These are phyloP conservation scores for Hagleromyces aurorensis DNA, from an alignment of 805 yeast genomes.

Conservation along the genomic window DNA sequence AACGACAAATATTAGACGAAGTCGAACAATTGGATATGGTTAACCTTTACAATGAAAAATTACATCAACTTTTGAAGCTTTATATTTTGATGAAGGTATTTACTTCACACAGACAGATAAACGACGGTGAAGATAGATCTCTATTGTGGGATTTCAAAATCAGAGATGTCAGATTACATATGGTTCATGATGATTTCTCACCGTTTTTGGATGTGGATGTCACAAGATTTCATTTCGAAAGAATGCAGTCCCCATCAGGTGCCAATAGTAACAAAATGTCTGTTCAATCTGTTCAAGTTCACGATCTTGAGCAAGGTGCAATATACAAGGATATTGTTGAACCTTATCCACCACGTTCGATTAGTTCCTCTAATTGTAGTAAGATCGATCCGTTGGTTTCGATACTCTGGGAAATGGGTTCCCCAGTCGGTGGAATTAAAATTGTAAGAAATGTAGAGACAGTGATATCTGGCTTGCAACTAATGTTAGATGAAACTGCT, in stretches of 20 bases:
- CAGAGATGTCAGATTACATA: slow-evolving; percentile 63
- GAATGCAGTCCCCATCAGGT: slow-evolving; percentile 58
- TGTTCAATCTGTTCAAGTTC: slow-evolving; percentile 57
- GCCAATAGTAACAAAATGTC: slow-evolving; percentile 55
- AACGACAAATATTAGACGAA: slow-evolving; percentile 43
- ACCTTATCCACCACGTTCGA: slow-evolving; percentile 33
- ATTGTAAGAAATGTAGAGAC: slow-evolving; percentile 60
- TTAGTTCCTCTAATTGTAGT: slow-evolving; percentile 6
- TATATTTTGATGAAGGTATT: slow-evolving; percentile 40
- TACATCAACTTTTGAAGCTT: slow-evolving; percentile 35
- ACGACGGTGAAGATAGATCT: slow-evolving; percentile 29
- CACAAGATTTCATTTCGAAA: slow-evolving; percentile 49
- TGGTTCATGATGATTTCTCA: slow-evolving; percentile 48
- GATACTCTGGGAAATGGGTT: slow-evolving; percentile 68
- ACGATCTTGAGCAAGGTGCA: slow-evolving; percentile 51
- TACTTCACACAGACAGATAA: slow-evolving; percentile 28
- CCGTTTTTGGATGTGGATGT: slow-evolving; percentile 69
- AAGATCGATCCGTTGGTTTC: slow-evolving; percentile 32
- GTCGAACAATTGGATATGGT: slow-evolving; percentile 39
- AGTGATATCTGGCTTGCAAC: slow-evolving; percentile 53
- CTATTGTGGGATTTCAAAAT: slow-evolving; percentile 59
- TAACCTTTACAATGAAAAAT: slow-evolving; percentile 33
- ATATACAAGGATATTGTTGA: slow-evolving; percentile 65
- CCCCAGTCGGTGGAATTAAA: slow-evolving; percentile 87
- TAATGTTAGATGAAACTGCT: slow-evolving; percentile 66